Percentiles rank a stretch among this genome's conserved stretches.
Conservation (phyloP, 2,329 filamentous ascomycete genomes). For the Fusarium equiseti region DNA sequence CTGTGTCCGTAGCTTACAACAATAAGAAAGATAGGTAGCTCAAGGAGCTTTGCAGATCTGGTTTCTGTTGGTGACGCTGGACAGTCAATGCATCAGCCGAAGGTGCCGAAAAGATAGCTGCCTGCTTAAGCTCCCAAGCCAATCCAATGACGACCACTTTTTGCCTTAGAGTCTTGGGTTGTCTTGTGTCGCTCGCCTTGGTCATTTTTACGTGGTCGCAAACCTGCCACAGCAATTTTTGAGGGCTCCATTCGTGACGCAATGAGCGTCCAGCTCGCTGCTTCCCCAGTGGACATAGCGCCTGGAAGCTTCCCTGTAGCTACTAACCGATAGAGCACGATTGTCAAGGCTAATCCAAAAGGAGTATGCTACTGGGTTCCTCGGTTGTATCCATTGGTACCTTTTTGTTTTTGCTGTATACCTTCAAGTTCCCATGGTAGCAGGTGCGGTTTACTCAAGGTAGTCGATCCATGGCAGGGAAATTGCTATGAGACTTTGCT, state of each 20-base stretch:
- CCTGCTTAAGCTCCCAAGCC: not conserved
- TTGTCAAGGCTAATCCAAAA: constrained; percentile 23
- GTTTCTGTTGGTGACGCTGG: not conserved
- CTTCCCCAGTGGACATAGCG: constrained; percentile 33
- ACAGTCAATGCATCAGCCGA: constrained; percentile 21
- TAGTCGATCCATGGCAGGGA: not conserved
- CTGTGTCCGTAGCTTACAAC: not conserved
- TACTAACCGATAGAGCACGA: not conserved
- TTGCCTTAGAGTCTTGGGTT: not conserved
- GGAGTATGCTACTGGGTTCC: not conserved
- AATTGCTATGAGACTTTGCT: constrained; percentile 10
- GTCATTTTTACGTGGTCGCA: constrained; percentile 26
- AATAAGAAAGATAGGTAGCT: not conserved
- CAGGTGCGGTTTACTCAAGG: not conserved
- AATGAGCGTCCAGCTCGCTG: constrained; percentile 28
- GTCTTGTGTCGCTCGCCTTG: constrained; percentile 16
- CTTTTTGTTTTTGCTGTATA: not conserved
- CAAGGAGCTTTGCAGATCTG: not conserved
- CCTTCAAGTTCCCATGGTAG: not conserved
- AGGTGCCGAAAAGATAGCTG: not conserved
- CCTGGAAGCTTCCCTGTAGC: constrained; percentile 36
- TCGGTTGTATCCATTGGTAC: constrained; percentile 17
- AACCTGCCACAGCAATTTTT: constrained; percentile 16
- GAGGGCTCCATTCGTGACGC: constrained; percentile 40
- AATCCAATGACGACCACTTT: constrained; percentile 26